Base-by-base conservation (phyloP, 352 stramenopile genomes). In the Pythium sukuiense region DNA sequence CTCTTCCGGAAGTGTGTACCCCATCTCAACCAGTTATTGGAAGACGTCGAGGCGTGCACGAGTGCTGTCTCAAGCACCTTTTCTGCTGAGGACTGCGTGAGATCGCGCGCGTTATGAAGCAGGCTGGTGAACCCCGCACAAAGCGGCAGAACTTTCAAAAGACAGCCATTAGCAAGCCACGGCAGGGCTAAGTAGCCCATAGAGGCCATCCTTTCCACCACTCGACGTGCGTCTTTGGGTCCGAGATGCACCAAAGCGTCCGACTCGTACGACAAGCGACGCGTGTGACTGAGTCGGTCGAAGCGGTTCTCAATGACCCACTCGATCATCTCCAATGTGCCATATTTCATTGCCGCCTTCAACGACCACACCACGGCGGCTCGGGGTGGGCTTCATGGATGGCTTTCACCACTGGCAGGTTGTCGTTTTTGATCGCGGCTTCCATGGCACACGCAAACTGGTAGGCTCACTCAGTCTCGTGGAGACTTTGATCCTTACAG, bases 231-330 rank as follows among this genome's bases (percentile, higher is more conserved):
- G 45, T 52, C 45, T 29, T 29, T 12, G 8, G 8, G 9, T 3
- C 45, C 20, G 18, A 29, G 20, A 52, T 13, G 53, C 1, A 0
- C 35, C 49, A 6, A 1, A 1, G 24, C 24, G 20, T 24, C 20
- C 20, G 20, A 24, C 20, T 24, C 20, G 20, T 24, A 24, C 20
- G 20, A 24, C 20, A 24, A 24, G 20, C 20, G 20, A 24, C 20
- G 20, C 20, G 20, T 24, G 20, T 24, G 20, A 16, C 61, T 57
- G 1, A 37, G 20, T 3, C 53, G 43, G 32, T 67, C 61, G 4
- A 20, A 13, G 16, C 61, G 61, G 43, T 67, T 27, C 52, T 50
- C 41, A 6, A 67, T 30, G n/a, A 67, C 26, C 52, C 61, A 67
- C 26, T 61, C 50, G 3, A 67, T 29, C 14, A 55, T 24, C 41